Conservation (phyloP, 1,284 basidiomycete species). For the Golubevia pallescens region DNA sequence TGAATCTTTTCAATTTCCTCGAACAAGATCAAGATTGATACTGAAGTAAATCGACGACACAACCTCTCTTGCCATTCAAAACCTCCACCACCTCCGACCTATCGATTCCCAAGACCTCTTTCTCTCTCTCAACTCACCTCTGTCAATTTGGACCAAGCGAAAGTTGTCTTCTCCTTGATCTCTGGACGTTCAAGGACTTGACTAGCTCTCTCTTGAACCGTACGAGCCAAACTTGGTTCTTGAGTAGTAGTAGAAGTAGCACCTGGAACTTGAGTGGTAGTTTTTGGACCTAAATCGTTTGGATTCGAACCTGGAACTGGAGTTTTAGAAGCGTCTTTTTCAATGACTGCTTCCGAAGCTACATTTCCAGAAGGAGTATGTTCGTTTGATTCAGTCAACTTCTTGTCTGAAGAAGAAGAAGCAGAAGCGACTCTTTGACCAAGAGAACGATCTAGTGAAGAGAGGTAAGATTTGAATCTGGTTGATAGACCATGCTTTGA, state of each 20-base stretch:
- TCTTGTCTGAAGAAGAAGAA: slow-evolving; percentile 16
- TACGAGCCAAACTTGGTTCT: slow-evolving; percentile 30
- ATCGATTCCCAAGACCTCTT: not conserved
- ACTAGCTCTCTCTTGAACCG: slow-evolving; percentile 33
- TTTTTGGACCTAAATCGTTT: slow-evolving; percentile 4
- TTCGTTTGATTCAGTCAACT: slow-evolving; percentile 17
- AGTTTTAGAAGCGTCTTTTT: slow-evolving; percentile 26
- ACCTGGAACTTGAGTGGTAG: slow-evolving; percentile 27
- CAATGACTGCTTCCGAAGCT: slow-evolving; percentile 25
- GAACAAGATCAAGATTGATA: too few relatives aligned
- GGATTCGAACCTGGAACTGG: slow-evolving; percentile 7
- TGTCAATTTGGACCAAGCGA: slow-evolving; percentile 43
- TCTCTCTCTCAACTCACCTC: slow-evolving; percentile 16
- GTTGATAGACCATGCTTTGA: slow-evolving; percentile 43
- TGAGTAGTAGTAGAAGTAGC: slow-evolving; percentile 12
- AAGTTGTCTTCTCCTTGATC: slow-evolving; percentile 38
- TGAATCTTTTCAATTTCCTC: too few relatives aligned
- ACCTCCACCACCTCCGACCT: not conserved
- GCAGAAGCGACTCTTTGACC: slow-evolving; percentile 23
- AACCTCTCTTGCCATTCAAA: too few relatives aligned
- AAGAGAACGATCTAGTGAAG: slow-evolving; percentile 39
- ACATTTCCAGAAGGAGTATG: slow-evolving; percentile 33
- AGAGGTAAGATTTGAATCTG: slow-evolving; percentile 39
- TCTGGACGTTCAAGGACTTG: slow-evolving; percentile 38
- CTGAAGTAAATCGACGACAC: not conserved